These are phyloP conservation scores for Hymenoscyphus salicellus DNA, from an alignment of 2,329 filamentous ascomycete species.

Conservation along the genomic window DNA sequence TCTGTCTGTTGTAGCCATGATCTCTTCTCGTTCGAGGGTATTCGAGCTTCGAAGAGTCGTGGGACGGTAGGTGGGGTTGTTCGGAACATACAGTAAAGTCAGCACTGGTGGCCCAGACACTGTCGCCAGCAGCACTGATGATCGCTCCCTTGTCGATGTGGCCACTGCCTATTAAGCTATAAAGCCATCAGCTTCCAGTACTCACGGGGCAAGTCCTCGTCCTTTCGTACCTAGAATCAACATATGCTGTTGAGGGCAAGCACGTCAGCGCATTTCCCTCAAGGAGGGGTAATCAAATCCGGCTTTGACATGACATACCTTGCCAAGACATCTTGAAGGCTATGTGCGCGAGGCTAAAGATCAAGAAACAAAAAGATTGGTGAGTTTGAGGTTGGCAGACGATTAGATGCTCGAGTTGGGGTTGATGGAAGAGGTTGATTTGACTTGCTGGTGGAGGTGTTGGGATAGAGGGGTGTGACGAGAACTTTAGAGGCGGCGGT, in stretches of 20 bases:
- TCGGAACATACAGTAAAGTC: slow-evolving; percentile 52
- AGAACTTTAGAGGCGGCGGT: not conserved
- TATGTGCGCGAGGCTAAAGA: slow-evolving; percentile 16
- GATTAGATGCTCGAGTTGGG: slow-evolving; percentile 10
- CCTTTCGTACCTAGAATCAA: slow-evolving; percentile 56
- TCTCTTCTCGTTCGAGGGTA: not conserved
- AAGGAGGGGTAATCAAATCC: slow-evolving; percentile 31
- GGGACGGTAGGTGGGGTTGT: not conserved
- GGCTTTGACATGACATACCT: slow-evolving; percentile 50
- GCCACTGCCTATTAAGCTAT: slow-evolving; percentile 74
- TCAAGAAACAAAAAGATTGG: slow-evolving; percentile 9
- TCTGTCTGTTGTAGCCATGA: not conserved
- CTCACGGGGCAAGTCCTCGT: not conserved
- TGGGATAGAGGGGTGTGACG: slow-evolving; percentile 5
- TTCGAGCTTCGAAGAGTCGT: not conserved
- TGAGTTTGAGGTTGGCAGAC: slow-evolving; percentile 7
- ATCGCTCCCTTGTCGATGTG: slow-evolving; percentile 83
- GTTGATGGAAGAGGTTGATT: slow-evolving; percentile 8
- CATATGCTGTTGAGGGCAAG: slow-evolving; percentile 48
- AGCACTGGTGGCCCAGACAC: slow-evolving; percentile 69
- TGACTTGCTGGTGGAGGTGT: slow-evolving; percentile 16
- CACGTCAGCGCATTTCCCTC: slow-evolving; percentile 8
- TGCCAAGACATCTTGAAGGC: slow-evolving; percentile 67
- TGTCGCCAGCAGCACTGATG: slow-evolving; percentile 76
- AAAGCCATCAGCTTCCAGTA: slow-evolving; percentile 25